Evolutionary conservation across 1,284 basidiomycete species (phyloP).

Genomic region (Microbotryomycetes sp.): DNA sequence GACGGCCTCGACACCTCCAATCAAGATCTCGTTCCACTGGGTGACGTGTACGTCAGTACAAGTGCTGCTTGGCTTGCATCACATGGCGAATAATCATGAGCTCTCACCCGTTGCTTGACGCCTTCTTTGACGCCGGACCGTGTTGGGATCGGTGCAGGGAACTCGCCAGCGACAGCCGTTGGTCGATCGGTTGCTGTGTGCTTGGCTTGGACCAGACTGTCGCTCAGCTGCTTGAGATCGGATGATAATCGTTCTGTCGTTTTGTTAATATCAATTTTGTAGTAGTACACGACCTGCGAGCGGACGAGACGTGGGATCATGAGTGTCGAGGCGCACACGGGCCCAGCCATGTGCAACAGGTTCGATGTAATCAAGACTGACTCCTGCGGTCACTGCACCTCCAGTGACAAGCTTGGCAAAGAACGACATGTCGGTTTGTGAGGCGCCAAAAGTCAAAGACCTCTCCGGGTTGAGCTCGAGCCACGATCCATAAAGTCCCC

Average conservation of each 20-base stretch:
- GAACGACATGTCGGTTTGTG: slow-evolving; percentile 9
- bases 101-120: slow-evolving; percentile 2
- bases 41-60: no score
- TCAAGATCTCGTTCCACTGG: slow-evolving; percentile 3
- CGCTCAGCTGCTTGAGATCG: slow-evolving; percentile 15
- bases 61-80: no score
- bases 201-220: slow-evolving; percentile 8
- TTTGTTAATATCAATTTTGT: slow-evolving; percentile 13
- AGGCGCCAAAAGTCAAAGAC: no score
- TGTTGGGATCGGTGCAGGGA: background rate
- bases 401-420: slow-evolving; percentile 24
- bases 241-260: slow-evolving; percentile 3
- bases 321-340: background rate
- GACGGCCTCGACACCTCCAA: background rate
- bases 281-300: slow-evolving; percentile 16
- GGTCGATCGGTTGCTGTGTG: background rate
- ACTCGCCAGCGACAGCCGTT: background rate
- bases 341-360: no score
- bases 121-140: background rate
- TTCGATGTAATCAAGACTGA: background rate
- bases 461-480: no score
- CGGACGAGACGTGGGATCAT: background rate
- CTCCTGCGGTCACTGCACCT: slow-evolving; percentile 10
- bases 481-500: no score
- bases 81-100: no score